These are phyloP conservation scores for Bromus sterilis DNA, from an alignment of 176 grass and related monocot species.

Conservation along the genomic window DNA sequence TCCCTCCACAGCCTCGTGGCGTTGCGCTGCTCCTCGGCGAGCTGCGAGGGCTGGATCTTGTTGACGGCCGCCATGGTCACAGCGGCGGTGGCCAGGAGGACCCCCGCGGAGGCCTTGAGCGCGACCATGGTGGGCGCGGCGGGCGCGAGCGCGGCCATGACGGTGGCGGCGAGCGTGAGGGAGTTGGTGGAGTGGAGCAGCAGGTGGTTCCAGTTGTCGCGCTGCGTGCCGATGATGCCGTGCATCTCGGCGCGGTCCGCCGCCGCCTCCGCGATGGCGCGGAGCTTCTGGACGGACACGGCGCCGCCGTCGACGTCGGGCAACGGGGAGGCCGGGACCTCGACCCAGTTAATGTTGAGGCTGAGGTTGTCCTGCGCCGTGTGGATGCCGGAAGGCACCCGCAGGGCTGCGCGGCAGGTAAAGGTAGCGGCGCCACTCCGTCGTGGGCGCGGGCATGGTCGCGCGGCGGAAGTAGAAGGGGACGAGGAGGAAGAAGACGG, in stretches of 20 bases:
- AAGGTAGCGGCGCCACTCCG: not conserved
- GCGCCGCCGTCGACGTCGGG: not conserved
- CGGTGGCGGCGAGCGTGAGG: constrained; percentile 28
- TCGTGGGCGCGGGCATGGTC: too few species aligned
- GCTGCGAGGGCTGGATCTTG: constrained; percentile 67
- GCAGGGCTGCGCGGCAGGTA: not conserved
- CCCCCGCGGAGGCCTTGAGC: constrained; percentile 22
- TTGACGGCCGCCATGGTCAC: constrained; percentile 31
- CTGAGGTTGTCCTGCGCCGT: not conserved
- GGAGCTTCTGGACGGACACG: constrained; percentile 7
- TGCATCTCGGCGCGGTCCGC: constrained; percentile 59
- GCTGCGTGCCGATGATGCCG: constrained; percentile 50
- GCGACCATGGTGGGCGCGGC: not conserved
- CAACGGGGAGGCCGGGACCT: not conserved
- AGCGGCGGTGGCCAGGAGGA: constrained; percentile 10
- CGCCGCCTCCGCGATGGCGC: constrained; percentile 30
- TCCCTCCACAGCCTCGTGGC: constrained; percentile 40
- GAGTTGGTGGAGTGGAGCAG: constrained; percentile 51
- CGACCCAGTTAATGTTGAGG: not conserved
- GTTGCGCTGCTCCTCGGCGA: constrained; percentile 66
- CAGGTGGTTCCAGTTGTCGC: constrained; percentile 75
- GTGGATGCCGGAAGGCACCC: not conserved
- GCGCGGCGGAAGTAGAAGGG: not conserved
- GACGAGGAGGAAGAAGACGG: not conserved
- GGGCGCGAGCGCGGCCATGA: constrained; percentile 37